Evolutionary conservation across 2,329 filamentous ascomycete species (phyloP).

Genomic region (Tolypocladium pustulatum): DNA sequence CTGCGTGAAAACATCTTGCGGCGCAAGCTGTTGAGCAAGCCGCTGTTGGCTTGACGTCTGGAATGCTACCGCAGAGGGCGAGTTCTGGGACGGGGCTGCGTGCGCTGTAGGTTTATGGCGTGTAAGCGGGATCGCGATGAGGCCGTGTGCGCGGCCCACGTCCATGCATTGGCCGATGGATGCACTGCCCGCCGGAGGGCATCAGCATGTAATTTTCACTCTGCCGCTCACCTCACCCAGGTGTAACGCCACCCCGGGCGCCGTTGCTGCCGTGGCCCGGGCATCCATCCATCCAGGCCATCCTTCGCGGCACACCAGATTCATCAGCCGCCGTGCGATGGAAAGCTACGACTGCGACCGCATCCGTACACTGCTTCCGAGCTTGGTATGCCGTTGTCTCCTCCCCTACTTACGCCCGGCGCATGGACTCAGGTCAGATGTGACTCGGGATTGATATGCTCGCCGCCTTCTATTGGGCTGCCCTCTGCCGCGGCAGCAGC

Average conservation of each 20-base stretch:
- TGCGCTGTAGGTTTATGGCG: not conserved
- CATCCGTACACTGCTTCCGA: no score
- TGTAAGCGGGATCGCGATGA: not conserved
- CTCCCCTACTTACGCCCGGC: no score
- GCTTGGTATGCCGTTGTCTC: no score
- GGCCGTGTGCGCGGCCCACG: not conserved
- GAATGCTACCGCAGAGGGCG: not conserved
- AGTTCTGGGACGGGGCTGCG: not conserved
- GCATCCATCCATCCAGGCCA: not conserved
- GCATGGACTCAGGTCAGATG: not conserved
- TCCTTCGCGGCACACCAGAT: not conserved
- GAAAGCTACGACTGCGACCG: not conserved
- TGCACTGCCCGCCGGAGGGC: not conserved
- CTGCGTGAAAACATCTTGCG: not conserved
- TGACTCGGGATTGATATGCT: not conserved
- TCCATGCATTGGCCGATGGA: not conserved
- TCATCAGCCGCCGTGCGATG: not conserved
- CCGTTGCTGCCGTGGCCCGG: not conserved
- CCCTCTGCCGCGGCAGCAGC: not conserved
- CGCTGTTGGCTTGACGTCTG: not conserved
- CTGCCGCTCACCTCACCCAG: not conserved
- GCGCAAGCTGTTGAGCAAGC: not conserved
- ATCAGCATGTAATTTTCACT: not conserved
- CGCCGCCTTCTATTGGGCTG: not conserved
- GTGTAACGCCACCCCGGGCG: not conserved